Base-by-base conservation (phyloP, 257 asterid species). In the Prunella vulgaris region DNA sequence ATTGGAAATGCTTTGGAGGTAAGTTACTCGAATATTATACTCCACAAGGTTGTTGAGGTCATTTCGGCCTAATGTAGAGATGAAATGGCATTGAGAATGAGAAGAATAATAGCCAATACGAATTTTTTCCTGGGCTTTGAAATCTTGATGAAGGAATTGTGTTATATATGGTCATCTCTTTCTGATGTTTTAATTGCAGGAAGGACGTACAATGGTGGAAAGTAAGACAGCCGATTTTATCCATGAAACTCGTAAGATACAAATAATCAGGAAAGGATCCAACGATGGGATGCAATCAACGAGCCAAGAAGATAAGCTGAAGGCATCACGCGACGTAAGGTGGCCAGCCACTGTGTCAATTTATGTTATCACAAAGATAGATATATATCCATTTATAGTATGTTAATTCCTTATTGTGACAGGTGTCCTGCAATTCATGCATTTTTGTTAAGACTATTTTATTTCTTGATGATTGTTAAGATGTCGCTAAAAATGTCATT, bases 321-420 rank as follows among this genome's bases (percentile, higher is more conserved):
- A 88, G 85, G 93, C 96, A 82, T 88, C 97, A 82, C 93, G 97
- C 82, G 99, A 93, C 84, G 97, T 93, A 88, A 87, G 93, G 93
- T 89, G 85, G 82, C 90, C 83, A 64, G 82, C 90, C 83, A 64
- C 69, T 79, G 73, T 65, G 68, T 56, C 14, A 56, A 49, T 32
- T 71, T 66, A 35, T 62, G 30, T 51, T 35, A 52, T 58, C 33
- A 58, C 28, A 66, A 66, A 33, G 22, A 15, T 42, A 60, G 14
- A 3, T 33, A 17, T 32, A 32, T 32, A 32, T 30, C 10, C 38
- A 54, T 54, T 54, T 10, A 17, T 57, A 49, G 10, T 18, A 5
- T 44, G 20, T n/a, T 42, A 17, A 12, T 42, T 42, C n/a, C 51
- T 42, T 1, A 3, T 42, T 35, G 40, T 35, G 40, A 35, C 5